Base-by-base conservation (phyloP, 1,284 basidiomycete species). In the Trichosporon asahii region DNA sequence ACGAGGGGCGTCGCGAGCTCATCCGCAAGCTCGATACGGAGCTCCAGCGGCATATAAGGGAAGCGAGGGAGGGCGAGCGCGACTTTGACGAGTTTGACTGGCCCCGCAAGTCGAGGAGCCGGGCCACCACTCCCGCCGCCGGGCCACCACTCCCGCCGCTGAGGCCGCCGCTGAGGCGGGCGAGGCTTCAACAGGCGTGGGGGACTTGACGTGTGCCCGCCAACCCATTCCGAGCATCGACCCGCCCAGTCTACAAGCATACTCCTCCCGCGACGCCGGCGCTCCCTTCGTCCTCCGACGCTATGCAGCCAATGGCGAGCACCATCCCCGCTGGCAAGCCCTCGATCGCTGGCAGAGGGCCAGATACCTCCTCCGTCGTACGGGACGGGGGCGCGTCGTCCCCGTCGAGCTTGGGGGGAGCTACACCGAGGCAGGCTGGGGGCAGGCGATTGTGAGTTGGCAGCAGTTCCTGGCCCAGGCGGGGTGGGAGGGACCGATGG, bases 321-420 rank as follows among this genome's bases (percentile, higher is more conserved):
- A 90, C 5, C 92, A 92, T 1, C 80, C 92, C 70, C 84, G 84
- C 14, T 86, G 89, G 67, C 88, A 76, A 0, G 76, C 80, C 1
- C 35, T 81, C 15, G 66, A 86, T 63, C 86, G 86, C 8, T 96
- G 94, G 95, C 72, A 79, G n/a, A 89, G 88, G 31, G 81, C 86
- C 9, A 79, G 84, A 0, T 96, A 97, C 79, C 86, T 98, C 0
- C 86, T 86, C 25, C 82, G 85, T 5, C 82, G 88, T 1, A 88
- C 89, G 1, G 95, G 95, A 9, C 88, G 87, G 35, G 94, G 91
- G 3, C 87, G 96, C 15, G 83, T 93, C 8, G 91, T 98, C 0
- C 96, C 96, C 4, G 89, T 98, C 11, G 96, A 99, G 82, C 85
- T 96, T 29, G 96, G 96, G 3, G 81, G 84, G 61, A 91, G 94